Evolutionary conservation across 495 filamentous ascomycete genomes (phyloP).

Genomic region (Physcia stellaris): DNA sequence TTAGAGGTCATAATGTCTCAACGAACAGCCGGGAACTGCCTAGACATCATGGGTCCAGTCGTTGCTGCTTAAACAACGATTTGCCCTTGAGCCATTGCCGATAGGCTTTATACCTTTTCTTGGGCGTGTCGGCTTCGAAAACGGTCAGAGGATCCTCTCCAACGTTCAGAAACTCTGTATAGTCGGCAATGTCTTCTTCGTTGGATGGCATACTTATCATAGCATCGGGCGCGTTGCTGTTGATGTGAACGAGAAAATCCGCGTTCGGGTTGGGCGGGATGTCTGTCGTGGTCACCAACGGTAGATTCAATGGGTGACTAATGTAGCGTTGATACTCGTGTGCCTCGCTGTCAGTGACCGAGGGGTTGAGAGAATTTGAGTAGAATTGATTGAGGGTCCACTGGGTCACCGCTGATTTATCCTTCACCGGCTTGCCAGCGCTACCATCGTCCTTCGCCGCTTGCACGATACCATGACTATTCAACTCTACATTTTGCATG

Average conservation of each 20-base stretch:
- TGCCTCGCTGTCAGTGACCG: conserved; percentile 56
- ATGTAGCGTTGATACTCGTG: conserved; percentile 88
- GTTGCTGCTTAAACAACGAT: conserved; percentile 82
- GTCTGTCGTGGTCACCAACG: conserved; percentile 71
- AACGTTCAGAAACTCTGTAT: conserved; percentile 59
- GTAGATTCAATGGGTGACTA: conserved; percentile 76
- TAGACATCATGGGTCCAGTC: conserved; percentile 54
- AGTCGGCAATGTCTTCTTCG: conserved; percentile 62
- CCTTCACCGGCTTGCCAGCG: conserved; percentile 20
- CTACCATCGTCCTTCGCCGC: conserved; percentile 3
- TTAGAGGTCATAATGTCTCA: no score
- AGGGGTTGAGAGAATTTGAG: conserved; percentile 63
- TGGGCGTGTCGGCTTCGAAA: conserved; percentile 62
- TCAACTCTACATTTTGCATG: background rate
- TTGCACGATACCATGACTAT: background rate
- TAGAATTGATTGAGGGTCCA: conserved; percentile 82
- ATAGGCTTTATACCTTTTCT: conserved; percentile 94
- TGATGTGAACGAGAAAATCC: conserved; percentile 65
- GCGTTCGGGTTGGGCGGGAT: conserved; percentile 38
- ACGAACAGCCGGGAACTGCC: no score
- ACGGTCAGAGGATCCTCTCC: conserved; percentile 80
- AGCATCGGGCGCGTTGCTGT: conserved; percentile 24
- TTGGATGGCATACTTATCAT: conserved; percentile 21
- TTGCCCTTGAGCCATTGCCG: conserved; percentile 86
- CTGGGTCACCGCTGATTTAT: conserved; percentile 61